phyloP scores from a whole-genome alignment of 805 yeast genomes.

The Ascoidea asiatica region DNA sequence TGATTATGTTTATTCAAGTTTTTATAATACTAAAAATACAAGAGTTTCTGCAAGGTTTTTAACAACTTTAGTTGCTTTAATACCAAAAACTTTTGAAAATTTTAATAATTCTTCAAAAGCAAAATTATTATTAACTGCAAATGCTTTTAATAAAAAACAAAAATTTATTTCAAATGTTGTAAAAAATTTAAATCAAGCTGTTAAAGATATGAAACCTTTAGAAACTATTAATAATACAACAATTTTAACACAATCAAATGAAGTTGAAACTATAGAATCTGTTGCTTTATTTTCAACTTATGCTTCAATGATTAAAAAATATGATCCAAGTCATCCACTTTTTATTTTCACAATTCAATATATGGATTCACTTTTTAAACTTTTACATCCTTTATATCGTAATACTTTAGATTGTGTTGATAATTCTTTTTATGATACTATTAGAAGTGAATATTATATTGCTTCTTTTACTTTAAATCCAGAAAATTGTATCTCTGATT shows the following conservation, averaged over 20 bases:
- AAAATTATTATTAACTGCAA: background rate
- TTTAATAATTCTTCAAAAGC: background rate
- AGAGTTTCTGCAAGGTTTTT: background rate
- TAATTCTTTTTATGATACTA: conserved; percentile 7
- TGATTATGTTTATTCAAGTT: background rate
- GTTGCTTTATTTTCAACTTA: conserved; percentile 6
- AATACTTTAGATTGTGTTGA: conserved; percentile 3
- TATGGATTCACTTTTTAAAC: conserved; percentile 3
- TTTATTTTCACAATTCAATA: conserved; percentile 4
- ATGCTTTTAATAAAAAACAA: conserved; percentile 5
- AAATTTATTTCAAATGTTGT: conserved; percentile 4
- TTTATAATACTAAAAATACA: background rate
- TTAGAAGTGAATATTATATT: conserved; percentile 8
- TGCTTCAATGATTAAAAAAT: conserved; percentile 7
- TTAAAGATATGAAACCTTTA: background rate
- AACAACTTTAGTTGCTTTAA: background rate
- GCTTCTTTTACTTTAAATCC: conserved; percentile 8
- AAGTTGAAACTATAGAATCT: conserved; percentile 7
- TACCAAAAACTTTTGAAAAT: background rate
- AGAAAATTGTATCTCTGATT: conserved; percentile 8
- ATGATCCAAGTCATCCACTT: conserved; percentile 7
- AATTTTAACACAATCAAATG: conserved; percentile 4
- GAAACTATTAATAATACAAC: background rate
- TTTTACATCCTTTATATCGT: conserved; percentile 6
- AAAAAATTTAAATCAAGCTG: conserved; percentile 1